Conservation (phyloP, 2,329 filamentous ascomycete genomes). For the Ambrosiella xylebori region DNA sequence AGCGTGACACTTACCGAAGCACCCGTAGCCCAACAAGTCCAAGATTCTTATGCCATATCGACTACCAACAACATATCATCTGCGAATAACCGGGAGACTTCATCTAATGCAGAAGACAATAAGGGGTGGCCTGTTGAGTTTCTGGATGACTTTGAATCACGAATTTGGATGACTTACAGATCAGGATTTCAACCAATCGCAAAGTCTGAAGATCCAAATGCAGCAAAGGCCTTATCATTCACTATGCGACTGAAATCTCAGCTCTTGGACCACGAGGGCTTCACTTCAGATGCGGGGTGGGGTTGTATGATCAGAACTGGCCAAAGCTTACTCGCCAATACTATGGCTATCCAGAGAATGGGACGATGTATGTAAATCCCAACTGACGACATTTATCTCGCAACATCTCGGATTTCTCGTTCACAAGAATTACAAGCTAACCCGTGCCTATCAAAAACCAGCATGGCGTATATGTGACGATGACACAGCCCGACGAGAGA, state of each 20-base stretch:
- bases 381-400: not conserved
- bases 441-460: slow-evolving; percentile 14
- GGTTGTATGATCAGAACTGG: slow-evolving; percentile 98
- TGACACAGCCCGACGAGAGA: slow-evolving; percentile 43
- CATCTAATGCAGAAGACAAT: slow-evolving; percentile 17
- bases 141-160: slow-evolving; percentile 80
- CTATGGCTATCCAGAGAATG: slow-evolving; percentile 52
- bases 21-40: too few relatives aligned
- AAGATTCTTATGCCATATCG: slow-evolving; percentile 19
- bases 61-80: slow-evolving; percentile 34
- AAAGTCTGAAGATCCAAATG: slow-evolving; percentile 57
- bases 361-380: slow-evolving; percentile 49
- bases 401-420: not conserved
- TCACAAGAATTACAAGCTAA: not conserved
- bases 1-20: too few relatives aligned
- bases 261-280: slow-evolving; percentile 61
- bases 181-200: slow-evolving; percentile 72
- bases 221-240: slow-evolving; percentile 56
- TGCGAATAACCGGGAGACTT: slow-evolving; percentile 29
- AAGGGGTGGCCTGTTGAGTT: slow-evolving; percentile 71
- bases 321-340: slow-evolving; percentile 80
- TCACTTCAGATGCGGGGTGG: slow-evolving; percentile 90
- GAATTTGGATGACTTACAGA: slow-evolving; percentile 92
- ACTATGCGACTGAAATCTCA: slow-evolving; percentile 70
- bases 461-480: slow-evolving; percentile 58